Base-by-base conservation (phyloP, 176 grass and related monocot genomes). In the Phoenix roebelenii region DNA sequence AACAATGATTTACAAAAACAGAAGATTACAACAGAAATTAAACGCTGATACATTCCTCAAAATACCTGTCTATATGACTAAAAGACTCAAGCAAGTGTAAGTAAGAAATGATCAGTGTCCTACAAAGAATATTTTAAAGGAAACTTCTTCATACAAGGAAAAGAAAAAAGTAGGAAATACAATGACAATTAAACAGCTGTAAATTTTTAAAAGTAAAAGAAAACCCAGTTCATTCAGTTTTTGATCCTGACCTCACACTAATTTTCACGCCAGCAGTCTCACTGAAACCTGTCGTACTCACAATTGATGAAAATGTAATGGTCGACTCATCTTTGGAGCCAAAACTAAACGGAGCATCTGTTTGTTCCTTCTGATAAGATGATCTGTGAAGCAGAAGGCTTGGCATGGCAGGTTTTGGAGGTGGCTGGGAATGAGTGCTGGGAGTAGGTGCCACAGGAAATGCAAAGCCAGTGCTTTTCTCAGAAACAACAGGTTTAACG, bases 371-470 rank as follows among this genome's bases (percentile, higher is more conserved):
- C 32, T 72, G 65, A 44, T 7, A 44, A 70, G 64, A 32, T 75
- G 69, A 61, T 67, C 25, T 63, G n/a, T 61, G 25, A 24, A 19
- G 17, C 24, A 50, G 44, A n/a, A 28, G 59, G 24, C 23, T 25
- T 55, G 50, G 0, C 58, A 73, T 55, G 20, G 70, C 26, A 59
- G 62, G 61, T 20, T 74, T 22, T 54, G 50, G 16, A 60, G 70
- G n/a, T 68, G 77, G 53, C 23, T 29, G 50, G 54, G 54, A 64
- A 64, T 10, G 68, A 54, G 19, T 25, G 18, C 2, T 6, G 20
- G 44, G 62, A 66, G 64, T 3, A 74, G 65, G 59, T n/a, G 17
- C 68, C 35, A 61, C 71, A 68, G 74, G 65, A 71, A 84, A 81
- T 63, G 58, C 55, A 70, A 81, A 81, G 75, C 57, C 50, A 7